Percentiles rank a stretch among this genome's conserved stretches.
Conservation (phyloP, 2,329 filamentous ascomycete species). For the Neonectria magnoliae region DNA sequence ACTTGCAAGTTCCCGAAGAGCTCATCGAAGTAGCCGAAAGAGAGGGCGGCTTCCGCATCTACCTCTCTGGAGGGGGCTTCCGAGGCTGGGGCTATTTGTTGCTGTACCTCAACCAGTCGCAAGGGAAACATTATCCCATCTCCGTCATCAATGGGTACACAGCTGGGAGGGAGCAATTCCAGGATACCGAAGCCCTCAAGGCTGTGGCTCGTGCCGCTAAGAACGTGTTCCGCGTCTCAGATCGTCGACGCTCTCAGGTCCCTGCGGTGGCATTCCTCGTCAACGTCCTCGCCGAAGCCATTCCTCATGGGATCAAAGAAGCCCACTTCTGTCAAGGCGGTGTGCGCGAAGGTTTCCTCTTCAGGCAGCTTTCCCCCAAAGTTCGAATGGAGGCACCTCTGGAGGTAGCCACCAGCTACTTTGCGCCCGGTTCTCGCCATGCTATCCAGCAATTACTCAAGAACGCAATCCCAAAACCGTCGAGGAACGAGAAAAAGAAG, state of each 20-base stretch:
- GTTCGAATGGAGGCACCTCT: slow-evolving; percentile 66
- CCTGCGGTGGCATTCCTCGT: slow-evolving; percentile 75
- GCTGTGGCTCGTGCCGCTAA: slow-evolving; percentile 48
- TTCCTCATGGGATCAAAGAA: slow-evolving; percentile 67
- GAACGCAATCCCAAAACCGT: slow-evolving; percentile 55
- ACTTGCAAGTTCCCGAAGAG: slow-evolving; percentile 63
- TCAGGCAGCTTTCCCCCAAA: slow-evolving; percentile 58
- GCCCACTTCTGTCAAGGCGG: slow-evolving; percentile 78
- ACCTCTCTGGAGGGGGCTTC: slow-evolving; percentile 76
- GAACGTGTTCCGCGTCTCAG: slow-evolving; percentile 69
- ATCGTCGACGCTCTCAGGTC: slow-evolving; percentile 71
- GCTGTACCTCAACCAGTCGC: slow-evolving; percentile 65
- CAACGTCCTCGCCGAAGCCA: slow-evolving; percentile 67
- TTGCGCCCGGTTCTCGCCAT: slow-evolving; percentile 58
- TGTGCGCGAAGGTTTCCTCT: slow-evolving; percentile 74
- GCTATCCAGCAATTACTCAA: slow-evolving; percentile 60
- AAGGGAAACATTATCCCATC: slow-evolving; percentile 71
- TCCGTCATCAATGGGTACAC: slow-evolving; percentile 77
- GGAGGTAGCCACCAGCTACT: slow-evolving; percentile 65
- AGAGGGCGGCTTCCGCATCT: slow-evolving; percentile 65
- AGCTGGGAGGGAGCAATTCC: slow-evolving; percentile 60
- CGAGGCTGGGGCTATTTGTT: slow-evolving; percentile 77
- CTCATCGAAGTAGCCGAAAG: slow-evolving; percentile 55
- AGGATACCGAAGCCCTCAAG: slow-evolving; percentile 56
- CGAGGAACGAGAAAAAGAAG: slow-evolving; percentile 34